Base-by-base conservation (phyloP, 805 yeast species). In the Tetrapisispora pingtungensis region DNA sequence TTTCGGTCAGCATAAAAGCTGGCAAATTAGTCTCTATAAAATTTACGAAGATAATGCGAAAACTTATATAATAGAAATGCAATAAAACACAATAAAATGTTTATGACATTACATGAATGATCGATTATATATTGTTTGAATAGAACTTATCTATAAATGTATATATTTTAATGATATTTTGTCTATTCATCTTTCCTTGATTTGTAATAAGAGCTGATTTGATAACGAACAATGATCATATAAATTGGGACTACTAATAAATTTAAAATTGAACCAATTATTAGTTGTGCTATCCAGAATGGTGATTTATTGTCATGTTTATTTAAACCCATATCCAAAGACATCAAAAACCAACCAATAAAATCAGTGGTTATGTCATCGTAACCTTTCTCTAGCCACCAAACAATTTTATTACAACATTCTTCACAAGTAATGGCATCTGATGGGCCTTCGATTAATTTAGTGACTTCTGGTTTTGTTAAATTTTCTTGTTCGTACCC, bases 381-480 rank as follows among this genome's bases (percentile, higher is more conserved):
- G 43, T 79, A 73, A 1, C 97, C 97, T 15, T 64, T 59, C 24
- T 71, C 70, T 27, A 93, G 65, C 49, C 73, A 66, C 44, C 65
- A 63, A 14, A 86, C 54, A 1, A 93, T 72, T 8, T 73, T 69
- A 17, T 70, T 68, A 10, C 90, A 81, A 56, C 94, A 87, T 37
- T 69, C 68, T 15, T 74, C 80, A 8, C 84, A 81, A 1, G 79
- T 55, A 8, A 86, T 80, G 1, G 96, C 78, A 4, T 56, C 61
- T 4, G 94, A 82, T 1, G 94, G 72, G 1, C 97, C 98, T 62
- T 93, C 98, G 30, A 93, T 86, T 28, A 64, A 65, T 50, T 71
- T 76, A 1, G 97, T 88, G 45, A 93, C 85, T 10, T 71, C 74
- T 0, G 98, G 97, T 60, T 93, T 93, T 2, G 94, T 82, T 45